Conservation (phyloP, 2,329 filamentous ascomycete species). For the Fusarium sp. region DNA sequence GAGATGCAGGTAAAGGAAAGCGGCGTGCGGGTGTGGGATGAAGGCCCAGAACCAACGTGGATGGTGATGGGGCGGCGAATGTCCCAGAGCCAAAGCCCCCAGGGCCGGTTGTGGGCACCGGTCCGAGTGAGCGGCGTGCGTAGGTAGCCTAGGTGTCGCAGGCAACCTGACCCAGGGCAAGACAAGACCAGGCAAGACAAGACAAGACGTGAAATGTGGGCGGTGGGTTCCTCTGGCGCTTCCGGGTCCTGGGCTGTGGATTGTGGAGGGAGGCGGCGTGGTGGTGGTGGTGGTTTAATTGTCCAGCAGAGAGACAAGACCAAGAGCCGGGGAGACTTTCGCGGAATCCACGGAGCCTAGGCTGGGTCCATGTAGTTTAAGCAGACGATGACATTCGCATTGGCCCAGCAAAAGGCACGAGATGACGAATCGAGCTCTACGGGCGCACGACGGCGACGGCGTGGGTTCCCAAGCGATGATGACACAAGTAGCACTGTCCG, state of each 20-base stretch:
- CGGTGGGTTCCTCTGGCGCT: slow-evolving; percentile 9
- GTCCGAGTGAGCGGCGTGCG: slow-evolving; percentile 29
- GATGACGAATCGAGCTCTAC: slow-evolving; percentile 27
- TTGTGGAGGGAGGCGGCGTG: slow-evolving; percentile 18
- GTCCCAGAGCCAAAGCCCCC: slow-evolving; percentile 7
- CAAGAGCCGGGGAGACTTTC: slow-evolving; percentile 8
- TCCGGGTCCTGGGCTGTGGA: slow-evolving; percentile 13
- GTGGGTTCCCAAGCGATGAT: slow-evolving; percentile 5
- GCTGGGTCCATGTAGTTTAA: slow-evolving; percentile 25
- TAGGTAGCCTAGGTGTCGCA: slow-evolving; percentile 13
- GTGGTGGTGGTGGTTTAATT: slow-evolving; percentile 32
- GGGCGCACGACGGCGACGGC: slow-evolving; percentile 21
- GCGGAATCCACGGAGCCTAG: slow-evolving; percentile 33
- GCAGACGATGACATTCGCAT: slow-evolving; percentile 22
- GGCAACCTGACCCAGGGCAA: not conserved
- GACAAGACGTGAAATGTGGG: slow-evolving; percentile 18
- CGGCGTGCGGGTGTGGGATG: slow-evolving; percentile 40
- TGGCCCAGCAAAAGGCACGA: slow-evolving; percentile 5
- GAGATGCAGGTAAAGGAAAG: slow-evolving; percentile 46
- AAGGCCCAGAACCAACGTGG: slow-evolving; percentile 42
- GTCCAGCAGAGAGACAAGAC: slow-evolving; percentile 16
- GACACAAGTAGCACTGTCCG: not conserved
- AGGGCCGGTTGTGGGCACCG: slow-evolving; percentile 24
- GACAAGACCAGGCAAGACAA: slow-evolving; percentile 3
- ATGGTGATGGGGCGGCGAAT: slow-evolving; percentile 29